Conservation (phyloP, 1,284 basidiomycete genomes). For the Pisolithus thermaeus region DNA sequence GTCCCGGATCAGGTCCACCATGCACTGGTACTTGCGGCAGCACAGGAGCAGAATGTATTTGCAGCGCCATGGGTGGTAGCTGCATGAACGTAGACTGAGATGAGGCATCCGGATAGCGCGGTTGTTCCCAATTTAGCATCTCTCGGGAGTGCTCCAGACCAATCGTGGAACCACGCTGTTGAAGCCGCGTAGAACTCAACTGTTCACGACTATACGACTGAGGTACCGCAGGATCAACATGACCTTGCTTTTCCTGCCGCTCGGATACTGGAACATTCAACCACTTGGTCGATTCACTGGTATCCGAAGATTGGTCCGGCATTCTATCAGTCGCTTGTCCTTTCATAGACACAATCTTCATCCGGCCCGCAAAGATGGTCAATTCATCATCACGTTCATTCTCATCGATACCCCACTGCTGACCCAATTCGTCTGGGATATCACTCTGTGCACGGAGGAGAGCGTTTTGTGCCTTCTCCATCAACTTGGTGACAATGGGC, state of each 20-base stretch:
- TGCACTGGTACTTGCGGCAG: neutral
- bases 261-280: neutral
- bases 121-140: neutral
- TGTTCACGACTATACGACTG: neutral
- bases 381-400: constrained; percentile 52
- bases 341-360: constrained; percentile 44
- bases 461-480: constrained; percentile 50
- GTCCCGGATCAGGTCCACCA: neutral
- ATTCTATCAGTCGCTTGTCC: constrained; percentile 15
- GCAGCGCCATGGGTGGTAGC: neutral
- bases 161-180: neutral
- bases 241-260: neutral
- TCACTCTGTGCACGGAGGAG: constrained; percentile 35
- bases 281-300: neutral
- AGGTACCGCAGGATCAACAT: neutral
- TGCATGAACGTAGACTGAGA: neutral
- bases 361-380: constrained; percentile 55
- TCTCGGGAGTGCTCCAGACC: neutral
- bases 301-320: neutral
- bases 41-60: constrained; percentile 17
- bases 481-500: constrained; percentile 50
- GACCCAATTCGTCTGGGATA: constrained; percentile 28
- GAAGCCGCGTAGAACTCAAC: neutral
- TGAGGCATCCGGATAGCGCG: neutral
- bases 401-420: constrained; percentile 37